Base-by-base conservation (phyloP, 2,329 filamentous ascomycete genomes). In the Metarhizium album region DNA sequence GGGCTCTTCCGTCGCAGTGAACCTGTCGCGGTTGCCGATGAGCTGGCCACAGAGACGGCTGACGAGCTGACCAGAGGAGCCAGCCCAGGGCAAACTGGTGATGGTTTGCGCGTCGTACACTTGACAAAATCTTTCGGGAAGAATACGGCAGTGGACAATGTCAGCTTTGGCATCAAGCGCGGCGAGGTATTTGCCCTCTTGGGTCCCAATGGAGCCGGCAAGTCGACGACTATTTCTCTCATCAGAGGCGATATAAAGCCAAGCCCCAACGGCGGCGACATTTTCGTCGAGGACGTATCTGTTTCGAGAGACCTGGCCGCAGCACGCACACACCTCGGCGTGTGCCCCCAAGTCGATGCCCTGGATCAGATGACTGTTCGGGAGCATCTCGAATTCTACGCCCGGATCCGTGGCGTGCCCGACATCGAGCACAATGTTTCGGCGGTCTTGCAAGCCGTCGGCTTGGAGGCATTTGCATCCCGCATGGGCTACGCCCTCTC, bases 131-230 rank as follows among this genome's bases (percentile, higher is more conserved):
- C 78, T 0, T 96, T 95, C 58, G 80, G 82, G 14, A 76, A 76
- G 54, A 84, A 85, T 57, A 81, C 83, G 1, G 90, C 88, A 3
- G 89, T 96, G n/a, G 84, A 95, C 58, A 87, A 95, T 59, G 80
- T 94, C 42, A 87, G 85, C 0, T 95, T 96, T 60, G 84, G 85
- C 18, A 84, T 96, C 31, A 78, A 79, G 16, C 81, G 80, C 46
- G 85, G 87, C 47, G 86, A 95, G 63, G 86, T 95, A 1, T 95
- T 95, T 67, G 90, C 90, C 0, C 75, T 96, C 0, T 77, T 97
- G 1, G 90, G 90, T 0, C 90, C 90, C 16, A 95, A 95, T 62
- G 90, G 90, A 23, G 91, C 90, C 1, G 90, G 90, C 52, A 96
- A 96, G 61, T 89, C 84, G 0, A 95, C 90, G 0, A 94, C 86